These are phyloP conservation scores for Dothiorella sarmentorum DNA, from an alignment of 2,329 filamentous ascomycete genomes.

Conservation along the genomic window DNA sequence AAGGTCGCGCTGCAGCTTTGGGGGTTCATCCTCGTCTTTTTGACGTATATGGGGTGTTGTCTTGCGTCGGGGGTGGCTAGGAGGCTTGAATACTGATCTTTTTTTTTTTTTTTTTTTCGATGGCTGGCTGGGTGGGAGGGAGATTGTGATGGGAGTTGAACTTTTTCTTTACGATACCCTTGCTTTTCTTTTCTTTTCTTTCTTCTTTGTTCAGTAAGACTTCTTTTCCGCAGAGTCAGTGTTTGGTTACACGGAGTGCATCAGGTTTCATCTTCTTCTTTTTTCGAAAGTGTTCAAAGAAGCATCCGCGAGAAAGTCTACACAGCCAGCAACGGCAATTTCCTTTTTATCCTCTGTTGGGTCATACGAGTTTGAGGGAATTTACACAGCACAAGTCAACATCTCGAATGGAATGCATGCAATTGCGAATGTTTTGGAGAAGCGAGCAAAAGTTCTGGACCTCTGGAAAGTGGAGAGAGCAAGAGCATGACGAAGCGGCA, in stretches of 20 bases:
- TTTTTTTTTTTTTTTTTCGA: background rate
- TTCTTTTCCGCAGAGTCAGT: background rate
- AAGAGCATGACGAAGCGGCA: background rate
- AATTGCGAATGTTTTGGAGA: background rate
- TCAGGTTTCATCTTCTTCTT: background rate
- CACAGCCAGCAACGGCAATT: background rate
- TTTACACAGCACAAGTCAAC: background rate
- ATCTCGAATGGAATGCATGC: background rate
- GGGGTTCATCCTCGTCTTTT: slow-evolving; percentile 16
- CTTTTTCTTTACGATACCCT: background rate
- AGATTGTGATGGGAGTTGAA: no score
- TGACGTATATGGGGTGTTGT: slow-evolving; percentile 12
- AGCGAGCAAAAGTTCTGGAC: background rate
- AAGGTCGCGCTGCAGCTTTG: slow-evolving; percentile 1
- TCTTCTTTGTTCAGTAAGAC: background rate
- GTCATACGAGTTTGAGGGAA: background rate
- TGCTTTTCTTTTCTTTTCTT: background rate
- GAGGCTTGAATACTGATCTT: background rate
- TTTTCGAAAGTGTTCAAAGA: background rate
- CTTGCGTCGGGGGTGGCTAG: slow-evolving; percentile 6
- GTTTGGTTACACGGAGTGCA: background rate
- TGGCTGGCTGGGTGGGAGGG: no score
- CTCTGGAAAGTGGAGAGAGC: background rate
- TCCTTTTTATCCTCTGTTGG: background rate
- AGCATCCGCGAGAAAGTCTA: background rate